Conservation (phyloP, 495 filamentous ascomycete genomes). For the Venustampulla echinocandica region DNA sequence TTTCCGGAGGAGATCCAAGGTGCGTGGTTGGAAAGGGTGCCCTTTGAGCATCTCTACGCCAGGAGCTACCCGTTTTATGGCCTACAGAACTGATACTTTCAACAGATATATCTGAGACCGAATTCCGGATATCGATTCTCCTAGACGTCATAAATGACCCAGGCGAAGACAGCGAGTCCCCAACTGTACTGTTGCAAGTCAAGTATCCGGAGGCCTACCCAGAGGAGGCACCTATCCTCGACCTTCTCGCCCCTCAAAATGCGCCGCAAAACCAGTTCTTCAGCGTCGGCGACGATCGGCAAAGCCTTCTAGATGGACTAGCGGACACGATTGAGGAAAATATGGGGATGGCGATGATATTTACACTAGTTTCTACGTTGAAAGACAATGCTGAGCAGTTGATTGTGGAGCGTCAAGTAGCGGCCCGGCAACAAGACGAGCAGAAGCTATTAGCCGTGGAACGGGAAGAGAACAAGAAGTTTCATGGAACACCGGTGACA, state of each 20-base stretch:
- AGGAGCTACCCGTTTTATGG: not conserved
- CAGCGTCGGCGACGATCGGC: constrained; percentile 54
- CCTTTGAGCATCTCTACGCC: not conserved
- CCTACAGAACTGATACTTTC: not conserved
- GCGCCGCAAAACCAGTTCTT: constrained; percentile 54
- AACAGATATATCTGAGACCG: constrained; percentile 74
- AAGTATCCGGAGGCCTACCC: constrained; percentile 82
- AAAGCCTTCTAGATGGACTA: constrained; percentile 57
- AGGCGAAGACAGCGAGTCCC: constrained; percentile 46
- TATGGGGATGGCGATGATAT: constrained; percentile 96
- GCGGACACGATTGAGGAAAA: constrained; percentile 73
- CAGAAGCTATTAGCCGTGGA: constrained; percentile 61
- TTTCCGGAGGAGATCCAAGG: constrained; percentile 97
- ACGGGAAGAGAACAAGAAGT: constrained; percentile 91
- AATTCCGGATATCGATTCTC: constrained; percentile 73
- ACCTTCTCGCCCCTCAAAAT: constrained; percentile 62
- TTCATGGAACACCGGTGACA: constrained; percentile 84
- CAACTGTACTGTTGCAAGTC: constrained; percentile 70
- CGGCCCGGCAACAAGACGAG: constrained; percentile 52
- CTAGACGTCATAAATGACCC: constrained; percentile 58
- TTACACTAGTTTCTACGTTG: constrained; percentile 74
- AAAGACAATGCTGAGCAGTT: constrained; percentile 84
- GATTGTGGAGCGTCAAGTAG: constrained; percentile 57
- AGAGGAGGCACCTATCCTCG: constrained; percentile 71
- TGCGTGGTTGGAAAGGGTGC: constrained; percentile 23